Evolutionary conservation across 305 asterid genomes (phyloP).

Genomic region (Solanum hybrid): DNA sequence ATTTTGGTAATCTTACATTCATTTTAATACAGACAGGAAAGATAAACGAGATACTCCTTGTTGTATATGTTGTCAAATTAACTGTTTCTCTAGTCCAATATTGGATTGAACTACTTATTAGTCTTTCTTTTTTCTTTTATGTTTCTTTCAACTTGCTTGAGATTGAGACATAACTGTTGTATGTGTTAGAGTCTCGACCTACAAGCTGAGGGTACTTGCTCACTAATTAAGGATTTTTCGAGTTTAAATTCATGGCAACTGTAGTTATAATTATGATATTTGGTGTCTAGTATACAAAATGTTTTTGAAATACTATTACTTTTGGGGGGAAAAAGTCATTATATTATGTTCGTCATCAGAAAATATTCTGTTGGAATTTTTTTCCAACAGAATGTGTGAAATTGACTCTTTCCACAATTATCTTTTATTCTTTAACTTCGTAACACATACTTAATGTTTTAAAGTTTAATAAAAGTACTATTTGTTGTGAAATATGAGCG

Average conservation of each 20-base stretch:
- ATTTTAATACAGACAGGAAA: slow-evolving; percentile 6
- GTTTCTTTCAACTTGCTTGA: background rate
- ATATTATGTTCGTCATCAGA: background rate
- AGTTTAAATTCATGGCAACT: background rate
- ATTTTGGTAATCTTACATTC: slow-evolving; percentile 20
- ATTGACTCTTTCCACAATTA: background rate
- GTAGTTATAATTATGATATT: background rate
- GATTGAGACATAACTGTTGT: background rate
- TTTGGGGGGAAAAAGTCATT: background rate
- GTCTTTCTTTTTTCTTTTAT: background rate
- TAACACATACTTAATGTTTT: background rate
- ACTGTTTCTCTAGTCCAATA: slow-evolving; percentile 10
- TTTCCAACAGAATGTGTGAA: background rate
- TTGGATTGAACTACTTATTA: slow-evolving; percentile 11
- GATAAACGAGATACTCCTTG: slow-evolving; percentile 10
- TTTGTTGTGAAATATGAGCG: background rate
- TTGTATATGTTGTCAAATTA: slow-evolving; percentile 20
- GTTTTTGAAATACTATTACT: background rate
- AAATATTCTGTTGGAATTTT: background rate
- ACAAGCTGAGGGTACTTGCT: background rate
- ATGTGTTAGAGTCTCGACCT: background rate
- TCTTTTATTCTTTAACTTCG: background rate
- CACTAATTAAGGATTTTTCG: background rate
- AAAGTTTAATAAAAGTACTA: background rate
- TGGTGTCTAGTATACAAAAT: background rate